Evolutionary conservation across 495 filamentous ascomycete genomes (phyloP).

Genomic region (Xylaria acuta): DNA sequence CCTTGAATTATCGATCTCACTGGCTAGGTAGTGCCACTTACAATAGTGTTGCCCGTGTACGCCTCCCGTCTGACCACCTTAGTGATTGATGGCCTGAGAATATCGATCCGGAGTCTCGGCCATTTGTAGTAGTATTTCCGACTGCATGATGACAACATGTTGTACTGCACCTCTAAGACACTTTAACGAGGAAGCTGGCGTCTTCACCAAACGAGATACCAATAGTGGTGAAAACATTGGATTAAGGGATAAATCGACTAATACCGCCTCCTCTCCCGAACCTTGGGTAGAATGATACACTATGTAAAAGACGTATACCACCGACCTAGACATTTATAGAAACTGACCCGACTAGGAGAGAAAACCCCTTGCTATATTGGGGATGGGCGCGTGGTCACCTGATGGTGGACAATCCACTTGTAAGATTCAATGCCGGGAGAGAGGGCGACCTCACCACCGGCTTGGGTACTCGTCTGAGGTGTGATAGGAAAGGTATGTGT

Average conservation of each 20-base stretch:
- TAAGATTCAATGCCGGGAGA: slow-evolving; percentile 9
- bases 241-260: slow-evolving; percentile 18
- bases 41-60: neutral
- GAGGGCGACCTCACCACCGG: slow-evolving; percentile 12
- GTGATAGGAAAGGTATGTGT: slow-evolving; percentile 23
- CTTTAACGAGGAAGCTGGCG: neutral
- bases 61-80: slow-evolving; percentile 8
- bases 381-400: slow-evolving; percentile 4
- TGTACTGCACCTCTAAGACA: neutral
- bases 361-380: neutral
- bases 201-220: neutral
- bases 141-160: neutral
- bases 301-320: slow-evolving; percentile 9
- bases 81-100: neutral
- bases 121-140: slow-evolving; percentile 4
- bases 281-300: slow-evolving; percentile 5
- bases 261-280: slow-evolving; percentile 10
- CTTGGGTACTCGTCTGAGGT: slow-evolving; percentile 19
- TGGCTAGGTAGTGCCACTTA: neutral
- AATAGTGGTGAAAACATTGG: neutral
- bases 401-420: slow-evolving; percentile 5
- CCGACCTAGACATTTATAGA: neutral
- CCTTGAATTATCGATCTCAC: slow-evolving; percentile 6
- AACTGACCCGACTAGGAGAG: neutral
- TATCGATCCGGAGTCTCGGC: neutral